Evolutionary conservation across 1,284 basidiomycete species (phyloP), one percentile per base, ranked within the genome.

Genomic region (Rhodotorula mucilaginosa): DNA sequence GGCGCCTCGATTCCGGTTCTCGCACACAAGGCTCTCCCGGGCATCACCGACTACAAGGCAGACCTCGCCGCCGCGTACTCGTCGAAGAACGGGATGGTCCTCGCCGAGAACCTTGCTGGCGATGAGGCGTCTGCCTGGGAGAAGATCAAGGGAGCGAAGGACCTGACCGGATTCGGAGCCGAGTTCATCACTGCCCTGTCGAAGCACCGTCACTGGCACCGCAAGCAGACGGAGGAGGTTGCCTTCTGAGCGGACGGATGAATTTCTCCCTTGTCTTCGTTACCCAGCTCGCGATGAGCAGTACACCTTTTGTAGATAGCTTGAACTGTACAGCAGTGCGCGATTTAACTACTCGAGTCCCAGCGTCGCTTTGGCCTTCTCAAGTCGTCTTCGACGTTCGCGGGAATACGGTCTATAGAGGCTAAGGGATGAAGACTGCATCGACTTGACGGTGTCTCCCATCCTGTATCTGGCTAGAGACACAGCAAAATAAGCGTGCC

Each of bases 1-100:
- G 78, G 78, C 39, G 60, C 60, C 3, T 60, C 76, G 31, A 70
- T 76, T 29, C 68, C 75, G 23, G 72, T 77, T 65, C 44, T 78
- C 46, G 72, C 73, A 7, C 75, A 78, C 71, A 74, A 72, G 57
- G 71, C 70, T 18, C 68, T 77, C 15, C 78, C 75, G 8, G 76
- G 74, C 49, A 64, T 60, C 48, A 74, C 73, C 26, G 70, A 73
- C 46, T 61, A 73, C 70, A 76, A 74, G 66, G 75, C 74, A 29
- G 75, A 76, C 64, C 61, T 71, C 21, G 54, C 65, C 7, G 67
- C 63, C 5, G 51, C 75, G 3, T 78, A 70, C 74, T 67, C 67
- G 34, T 47, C 56, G 12, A 75, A 77, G 70, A 75, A 77, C 52
- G 78, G 78, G 16, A 70, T 78, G 58, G 76, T 78, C 29, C 66